Conservation (phyloP, 2,329 filamentous ascomycete species). For the Ceratocystis diversiconidia region DNA sequence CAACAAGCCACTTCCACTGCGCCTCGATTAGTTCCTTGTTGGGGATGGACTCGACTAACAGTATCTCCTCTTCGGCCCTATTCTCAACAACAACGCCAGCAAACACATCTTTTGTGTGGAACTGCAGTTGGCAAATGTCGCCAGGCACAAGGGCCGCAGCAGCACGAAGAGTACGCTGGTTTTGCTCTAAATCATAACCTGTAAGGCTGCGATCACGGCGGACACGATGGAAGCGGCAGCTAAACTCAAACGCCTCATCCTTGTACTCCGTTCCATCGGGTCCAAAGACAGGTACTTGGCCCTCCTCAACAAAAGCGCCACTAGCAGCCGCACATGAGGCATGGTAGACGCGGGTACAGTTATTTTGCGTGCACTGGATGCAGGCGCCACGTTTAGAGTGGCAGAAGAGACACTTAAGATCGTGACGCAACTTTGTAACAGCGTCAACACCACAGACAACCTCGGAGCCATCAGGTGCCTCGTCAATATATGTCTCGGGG, state of each 20-base stretch:
- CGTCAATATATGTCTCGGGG: conserved; percentile 75
- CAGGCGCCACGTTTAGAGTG: conserved; percentile 89
- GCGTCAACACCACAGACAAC: conserved; percentile 63
- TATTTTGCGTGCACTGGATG: conserved; percentile 91
- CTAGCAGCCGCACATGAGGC: conserved; percentile 86
- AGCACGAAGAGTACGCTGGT: conserved; percentile 51
- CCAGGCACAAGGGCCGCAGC: conserved; percentile 55
- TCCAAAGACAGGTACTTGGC: conserved; percentile 70
- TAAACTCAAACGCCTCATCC: conserved; percentile 81
- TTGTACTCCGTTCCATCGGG: conserved; percentile 89
- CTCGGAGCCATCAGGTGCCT: conserved; percentile 51
- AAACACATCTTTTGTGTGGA: conserved; percentile 72
- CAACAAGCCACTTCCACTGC: conserved; percentile 69
- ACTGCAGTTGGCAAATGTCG: conserved; percentile 77
- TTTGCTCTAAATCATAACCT: conserved; percentile 53
- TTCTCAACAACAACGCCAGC: conserved; percentile 83
- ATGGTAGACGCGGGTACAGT: conserved; percentile 86
- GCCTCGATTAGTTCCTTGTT: conserved; percentile 65
- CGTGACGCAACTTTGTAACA: conserved; percentile 74
- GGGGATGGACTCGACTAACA: conserved; percentile 72
- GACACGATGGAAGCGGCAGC: conserved; percentile 82
- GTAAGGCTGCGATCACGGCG: conserved; percentile 69
- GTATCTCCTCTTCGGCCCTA: conserved; percentile 54
- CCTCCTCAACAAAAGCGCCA: conserved; percentile 81
- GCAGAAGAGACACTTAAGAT: conserved; percentile 89